A percentile compares a stretch with the other conserved stretches of the same genome.
phyloP scores from a whole-genome alignment of 768 basidiomycete genomes.

The Boletus coccyginus region DNA sequence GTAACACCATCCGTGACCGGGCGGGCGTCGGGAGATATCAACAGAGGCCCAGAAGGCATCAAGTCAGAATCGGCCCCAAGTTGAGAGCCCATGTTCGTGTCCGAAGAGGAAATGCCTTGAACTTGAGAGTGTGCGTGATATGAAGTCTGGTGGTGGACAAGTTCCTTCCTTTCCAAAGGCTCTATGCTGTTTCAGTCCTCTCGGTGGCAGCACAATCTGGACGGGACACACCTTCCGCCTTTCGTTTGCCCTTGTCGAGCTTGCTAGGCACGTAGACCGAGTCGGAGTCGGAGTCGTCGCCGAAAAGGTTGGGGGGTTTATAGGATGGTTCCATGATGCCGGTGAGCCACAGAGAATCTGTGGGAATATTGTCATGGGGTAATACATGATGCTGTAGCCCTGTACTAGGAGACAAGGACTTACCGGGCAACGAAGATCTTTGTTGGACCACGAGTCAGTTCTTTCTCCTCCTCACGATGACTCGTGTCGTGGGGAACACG shows the following conservation, averaged over 20 bases:
- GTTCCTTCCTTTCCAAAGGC: neutral
- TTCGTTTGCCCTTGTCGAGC: constrained; percentile 21
- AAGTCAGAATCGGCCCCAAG: neutral
- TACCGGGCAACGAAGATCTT: constrained; percentile 13
- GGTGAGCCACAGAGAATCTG: neutral
- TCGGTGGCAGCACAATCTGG: too few species aligned
- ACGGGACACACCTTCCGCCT: constrained; percentile 14
- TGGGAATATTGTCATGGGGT: too few species aligned
- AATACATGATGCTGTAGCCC: too few species aligned
- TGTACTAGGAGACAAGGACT: too few species aligned
- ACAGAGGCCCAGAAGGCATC: constrained; percentile 1
- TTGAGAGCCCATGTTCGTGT: constrained; percentile 5
- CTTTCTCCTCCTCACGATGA: too few species aligned
- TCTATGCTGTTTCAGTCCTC: constrained; percentile 6
- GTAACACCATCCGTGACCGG: neutral
- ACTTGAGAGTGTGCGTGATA: neutral
- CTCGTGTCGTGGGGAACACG: too few species aligned
- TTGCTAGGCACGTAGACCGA: neutral
- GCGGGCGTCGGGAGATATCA: neutral
- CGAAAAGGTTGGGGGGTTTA: constrained; percentile 13
- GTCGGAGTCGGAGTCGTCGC: neutral
- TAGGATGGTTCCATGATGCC: constrained; percentile 13
- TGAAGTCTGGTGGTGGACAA: too few species aligned
- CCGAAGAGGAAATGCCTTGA: neutral
- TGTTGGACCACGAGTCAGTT: too few species aligned